Evolutionary conservation across 2,329 filamentous ascomycete genomes (phyloP), one percentile per base, ranked within the genome.

Genomic region (Ophiostoma piceae): DNA sequence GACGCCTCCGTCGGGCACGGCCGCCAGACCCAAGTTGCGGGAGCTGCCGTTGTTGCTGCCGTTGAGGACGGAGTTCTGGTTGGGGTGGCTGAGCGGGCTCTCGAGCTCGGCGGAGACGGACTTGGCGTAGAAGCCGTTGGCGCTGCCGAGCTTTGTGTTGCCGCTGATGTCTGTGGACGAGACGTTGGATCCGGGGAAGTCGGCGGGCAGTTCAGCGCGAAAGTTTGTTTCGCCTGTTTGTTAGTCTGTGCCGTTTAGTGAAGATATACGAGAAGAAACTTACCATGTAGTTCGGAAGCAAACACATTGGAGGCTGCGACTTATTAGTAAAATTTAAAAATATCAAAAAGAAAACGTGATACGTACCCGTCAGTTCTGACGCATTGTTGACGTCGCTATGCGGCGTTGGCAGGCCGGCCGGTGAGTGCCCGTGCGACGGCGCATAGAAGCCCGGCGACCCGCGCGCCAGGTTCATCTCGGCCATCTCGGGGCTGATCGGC

Each of bases 361-460:
- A n/a, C n/a, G 73, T 77, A 84, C 84, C 83, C 70, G 76, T 77
- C 57, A 87, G 75, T 73, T 87, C 84, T 7, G 78, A 78, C n/a
- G 84, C 74, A 12, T 79, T 78, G 0, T 78, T 82, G 68, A 81
- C 78, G 1, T 76, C 78, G 77, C 57, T 32, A 26, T 62, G 84
- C 81, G 22, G 51, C 11, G 51, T 26, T 9, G 51, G 51, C 51
- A 26, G 51, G n/a, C 29, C 57, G 2, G 19, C 12, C 57, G 57
- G 57, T 29, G 57, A 64, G 11, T n/a, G 26, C 1, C 74, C 85
- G 83, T 37, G 78, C 73, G 19, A 51, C 51, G n/a, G 39, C 26
- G 12, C 29, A 11, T n/a, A 7, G 7, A 26, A 14, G 12, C 32
- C 8, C 2, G 51, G 37, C 9, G 69, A 12, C 26, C 26, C 16